These are phyloP conservation scores for Penicillium aurantiogriseum DNA, from an alignment of 2,329 filamentous ascomycete genomes.

Conservation along the genomic window DNA sequence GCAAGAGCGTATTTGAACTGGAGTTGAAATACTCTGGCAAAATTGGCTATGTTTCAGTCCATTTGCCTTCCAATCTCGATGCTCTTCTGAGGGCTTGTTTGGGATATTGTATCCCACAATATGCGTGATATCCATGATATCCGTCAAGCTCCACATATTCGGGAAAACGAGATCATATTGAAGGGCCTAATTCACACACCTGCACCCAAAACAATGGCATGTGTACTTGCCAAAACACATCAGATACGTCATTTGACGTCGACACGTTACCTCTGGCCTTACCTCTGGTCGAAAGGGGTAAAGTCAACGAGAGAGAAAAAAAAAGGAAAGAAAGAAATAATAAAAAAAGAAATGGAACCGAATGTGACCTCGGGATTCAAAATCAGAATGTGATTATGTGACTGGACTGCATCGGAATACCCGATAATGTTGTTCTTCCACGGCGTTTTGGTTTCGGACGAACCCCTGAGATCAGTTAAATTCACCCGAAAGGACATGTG, in stretches of 20 bases:
- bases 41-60: background rate
- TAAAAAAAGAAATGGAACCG: background rate
- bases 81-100: too few relatives aligned
- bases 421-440: background rate
- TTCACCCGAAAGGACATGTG: background rate
- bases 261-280: background rate
- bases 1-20: too few relatives aligned
- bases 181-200: background rate
- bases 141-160: background rate
- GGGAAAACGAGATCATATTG: background rate
- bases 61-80: background rate
- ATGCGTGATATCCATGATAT: too few relatives aligned
- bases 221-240: background rate
- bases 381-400: background rate
- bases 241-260: background rate
- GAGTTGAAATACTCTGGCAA: too few relatives aligned
- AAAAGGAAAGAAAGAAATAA: background rate
- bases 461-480: background rate
- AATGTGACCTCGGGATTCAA: background rate
- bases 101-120: too few relatives aligned
- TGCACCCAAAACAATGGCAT: too few relatives aligned
- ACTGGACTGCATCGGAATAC: background rate
- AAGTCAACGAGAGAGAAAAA: background rate
- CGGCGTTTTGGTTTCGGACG: slow-evolving; percentile 2
- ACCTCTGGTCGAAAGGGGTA: background rate